These are phyloP conservation scores for Sedum album DNA, from an alignment of 164 flowering plant species.

Conservation along the genomic window DNA sequence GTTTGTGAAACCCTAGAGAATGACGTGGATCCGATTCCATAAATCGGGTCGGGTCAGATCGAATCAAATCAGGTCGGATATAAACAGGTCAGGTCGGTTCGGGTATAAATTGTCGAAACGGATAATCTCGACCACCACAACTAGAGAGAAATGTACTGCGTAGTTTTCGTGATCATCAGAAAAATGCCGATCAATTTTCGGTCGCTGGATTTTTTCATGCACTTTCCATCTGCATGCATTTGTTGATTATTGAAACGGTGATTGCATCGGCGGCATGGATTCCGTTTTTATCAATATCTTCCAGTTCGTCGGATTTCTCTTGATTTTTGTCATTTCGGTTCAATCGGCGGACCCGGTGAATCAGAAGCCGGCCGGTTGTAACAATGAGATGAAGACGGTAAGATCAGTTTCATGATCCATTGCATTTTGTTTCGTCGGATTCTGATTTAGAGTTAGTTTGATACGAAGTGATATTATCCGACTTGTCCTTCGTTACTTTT, in stretches of 20 bases:
- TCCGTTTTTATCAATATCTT: background rate
- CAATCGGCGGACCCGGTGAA: background rate
- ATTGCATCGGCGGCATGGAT: background rate
- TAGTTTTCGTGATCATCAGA: background rate
- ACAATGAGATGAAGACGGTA: slow-evolving; percentile 3
- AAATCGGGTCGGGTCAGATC: too few species aligned
- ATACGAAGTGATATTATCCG: too few species aligned
- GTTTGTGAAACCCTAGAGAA: too few species aligned
- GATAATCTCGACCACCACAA: slow-evolving; percentile 30
- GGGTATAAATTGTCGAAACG: slow-evolving; percentile 20
- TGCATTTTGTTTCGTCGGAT: background rate
- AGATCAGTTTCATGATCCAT: background rate
- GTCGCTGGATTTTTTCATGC: background rate
- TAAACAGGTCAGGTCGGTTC: too few species aligned
- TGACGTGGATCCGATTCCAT: too few species aligned
- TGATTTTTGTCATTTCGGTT: background rate
- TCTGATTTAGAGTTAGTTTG: too few species aligned
- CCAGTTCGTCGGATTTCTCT: background rate
- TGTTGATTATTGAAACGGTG: background rate
- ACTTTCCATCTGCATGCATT: background rate
- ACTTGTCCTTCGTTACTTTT: too few species aligned
- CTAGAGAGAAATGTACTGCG: background rate
- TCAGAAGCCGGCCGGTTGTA: background rate
- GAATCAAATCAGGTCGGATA: too few species aligned
- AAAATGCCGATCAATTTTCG: background rate